phyloP scores from a whole-genome alignment of 345 rosid genomes.

The Eucalyptus cloeziana region DNA sequence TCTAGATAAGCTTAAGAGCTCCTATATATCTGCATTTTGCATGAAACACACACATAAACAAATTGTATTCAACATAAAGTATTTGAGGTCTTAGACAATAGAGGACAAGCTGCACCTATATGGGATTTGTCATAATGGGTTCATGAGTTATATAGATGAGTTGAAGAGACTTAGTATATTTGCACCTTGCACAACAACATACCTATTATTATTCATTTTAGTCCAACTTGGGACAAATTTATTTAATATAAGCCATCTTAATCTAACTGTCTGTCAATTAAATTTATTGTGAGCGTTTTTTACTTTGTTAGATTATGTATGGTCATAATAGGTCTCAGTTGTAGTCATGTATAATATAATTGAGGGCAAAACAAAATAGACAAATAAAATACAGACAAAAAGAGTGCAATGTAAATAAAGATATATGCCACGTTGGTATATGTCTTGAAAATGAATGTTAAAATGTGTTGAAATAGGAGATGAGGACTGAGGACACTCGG shows the following conservation, averaged over 20 bases:
- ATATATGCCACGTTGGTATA: neutral
- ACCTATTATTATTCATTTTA: neutral
- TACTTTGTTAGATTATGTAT: neutral
- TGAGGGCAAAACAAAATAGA: neutral
- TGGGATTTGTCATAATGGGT: neutral
- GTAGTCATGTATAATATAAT: neutral
- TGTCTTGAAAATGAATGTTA: neutral
- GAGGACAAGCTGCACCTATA: neutral
- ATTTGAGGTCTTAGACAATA: neutral
- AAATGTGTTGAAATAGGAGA: neutral
- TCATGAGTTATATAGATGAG: neutral
- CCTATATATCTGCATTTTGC: neutral
- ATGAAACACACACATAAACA: neutral
- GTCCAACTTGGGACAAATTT: neutral
- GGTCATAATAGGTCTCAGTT: neutral
- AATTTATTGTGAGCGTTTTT: neutral
- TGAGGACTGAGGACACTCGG: neutral
- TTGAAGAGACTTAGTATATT: neutral
- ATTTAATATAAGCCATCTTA: neutral
- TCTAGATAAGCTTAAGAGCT: neutral
- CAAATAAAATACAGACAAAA: neutral
- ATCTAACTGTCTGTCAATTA: neutral
- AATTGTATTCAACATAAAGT: neutral
- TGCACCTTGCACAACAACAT: neutral
- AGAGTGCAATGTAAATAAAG: neutral